phyloP scores from a whole-genome alignment of 306 rosid species.

The Corylus heterophylla region DNA sequence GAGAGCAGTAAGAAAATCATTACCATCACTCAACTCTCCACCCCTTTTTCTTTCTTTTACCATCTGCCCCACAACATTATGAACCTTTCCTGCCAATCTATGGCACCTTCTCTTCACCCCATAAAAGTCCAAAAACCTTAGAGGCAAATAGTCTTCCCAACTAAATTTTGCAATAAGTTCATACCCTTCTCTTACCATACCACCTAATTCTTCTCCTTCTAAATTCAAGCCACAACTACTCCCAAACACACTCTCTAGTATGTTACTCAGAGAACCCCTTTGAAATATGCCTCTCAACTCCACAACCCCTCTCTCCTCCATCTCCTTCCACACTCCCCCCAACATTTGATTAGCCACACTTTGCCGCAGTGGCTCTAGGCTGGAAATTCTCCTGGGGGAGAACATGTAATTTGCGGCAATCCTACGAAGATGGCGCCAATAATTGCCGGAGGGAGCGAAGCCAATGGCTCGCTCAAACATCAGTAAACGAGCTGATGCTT shows the following conservation, averaged over 20 bases:
- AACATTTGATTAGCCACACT: slow-evolving; percentile 53
- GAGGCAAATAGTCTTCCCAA: slow-evolving; percentile 73
- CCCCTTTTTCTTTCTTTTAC: slow-evolving; percentile 49
- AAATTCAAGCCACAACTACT: slow-evolving; percentile 1
- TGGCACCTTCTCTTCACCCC: slow-evolving; percentile 81
- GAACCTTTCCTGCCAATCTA: slow-evolving; percentile 56
- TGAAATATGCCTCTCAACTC: slow-evolving; percentile 53
- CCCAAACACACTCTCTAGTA: slow-evolving; percentile 84
- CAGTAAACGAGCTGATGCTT: slow-evolving; percentile 62
- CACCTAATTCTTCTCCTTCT: slow-evolving; percentile 36
- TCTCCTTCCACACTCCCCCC: slow-evolving; percentile 28
- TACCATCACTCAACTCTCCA: slow-evolving; percentile 21
- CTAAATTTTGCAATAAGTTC: slow-evolving; percentile 59
- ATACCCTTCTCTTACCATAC: slow-evolving; percentile 73
- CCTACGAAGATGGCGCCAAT: slow-evolving; percentile 75
- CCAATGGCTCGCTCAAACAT: slow-evolving; percentile 97
- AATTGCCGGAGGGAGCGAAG: slow-evolving; percentile 68
- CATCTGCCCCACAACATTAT: slow-evolving; percentile 48
- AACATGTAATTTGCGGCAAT: slow-evolving; percentile 70
- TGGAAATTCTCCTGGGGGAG: slow-evolving; percentile 61
- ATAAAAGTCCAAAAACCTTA: slow-evolving; percentile 66
- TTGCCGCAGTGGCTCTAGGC: slow-evolving; percentile 50
- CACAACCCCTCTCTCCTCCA: slow-evolving; percentile 54
- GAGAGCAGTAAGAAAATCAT: slow-evolving; percentile 75
- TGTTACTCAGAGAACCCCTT: slow-evolving; percentile 60